Conservation (phyloP, 2,329 filamentous ascomycete genomes). For the Claviceps fusiformis region DNA sequence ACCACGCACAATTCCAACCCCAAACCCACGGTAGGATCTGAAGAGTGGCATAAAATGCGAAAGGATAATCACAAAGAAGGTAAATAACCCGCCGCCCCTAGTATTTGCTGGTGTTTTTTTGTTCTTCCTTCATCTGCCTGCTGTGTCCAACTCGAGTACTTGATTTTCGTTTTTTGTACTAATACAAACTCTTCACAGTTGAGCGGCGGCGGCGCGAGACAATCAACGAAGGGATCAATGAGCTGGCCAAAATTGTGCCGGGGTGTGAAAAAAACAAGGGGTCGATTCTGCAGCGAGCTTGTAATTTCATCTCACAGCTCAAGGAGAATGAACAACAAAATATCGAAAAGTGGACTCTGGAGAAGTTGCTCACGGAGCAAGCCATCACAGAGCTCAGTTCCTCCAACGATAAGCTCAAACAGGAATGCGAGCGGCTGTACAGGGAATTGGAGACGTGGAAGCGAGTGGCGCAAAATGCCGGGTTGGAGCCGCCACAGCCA, state of each 20-base stretch:
- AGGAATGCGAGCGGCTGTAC: constrained; percentile 65
- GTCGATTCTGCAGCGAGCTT: constrained; percentile 83
- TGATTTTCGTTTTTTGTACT: constrained; percentile 4
- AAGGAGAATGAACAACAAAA: constrained; percentile 91
- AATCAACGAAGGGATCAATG: constrained; percentile 98
- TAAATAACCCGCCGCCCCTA: constrained; percentile 32
- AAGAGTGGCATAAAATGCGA: constrained; percentile 94
- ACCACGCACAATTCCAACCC: constrained; percentile 42
- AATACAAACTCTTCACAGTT: constrained; percentile 42
- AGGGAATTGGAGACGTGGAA: constrained; percentile 71
- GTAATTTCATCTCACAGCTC: constrained; percentile 86
- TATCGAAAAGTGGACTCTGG: constrained; percentile 85
- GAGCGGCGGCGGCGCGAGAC: constrained; percentile 93
- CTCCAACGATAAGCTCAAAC: constrained; percentile 77
- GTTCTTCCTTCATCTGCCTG: no score
- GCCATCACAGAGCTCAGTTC: constrained; percentile 77
- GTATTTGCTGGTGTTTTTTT: no score
- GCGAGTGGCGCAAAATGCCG: constrained; percentile 48
- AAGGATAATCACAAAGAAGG: constrained; percentile 99
- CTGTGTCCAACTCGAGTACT: no score
- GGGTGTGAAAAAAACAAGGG: constrained; percentile 99
- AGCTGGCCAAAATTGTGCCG: constrained; percentile 92
- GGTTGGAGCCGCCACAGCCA: constrained; percentile 31
- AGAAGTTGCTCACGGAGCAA: constrained; percentile 81
- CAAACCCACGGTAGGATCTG: constrained; percentile 72